A percentile compares a stretch with the other conserved stretches of the same genome.
Conservation (phyloP, 108 stramenopile genomes). For the Tribonema minus region DNA sequence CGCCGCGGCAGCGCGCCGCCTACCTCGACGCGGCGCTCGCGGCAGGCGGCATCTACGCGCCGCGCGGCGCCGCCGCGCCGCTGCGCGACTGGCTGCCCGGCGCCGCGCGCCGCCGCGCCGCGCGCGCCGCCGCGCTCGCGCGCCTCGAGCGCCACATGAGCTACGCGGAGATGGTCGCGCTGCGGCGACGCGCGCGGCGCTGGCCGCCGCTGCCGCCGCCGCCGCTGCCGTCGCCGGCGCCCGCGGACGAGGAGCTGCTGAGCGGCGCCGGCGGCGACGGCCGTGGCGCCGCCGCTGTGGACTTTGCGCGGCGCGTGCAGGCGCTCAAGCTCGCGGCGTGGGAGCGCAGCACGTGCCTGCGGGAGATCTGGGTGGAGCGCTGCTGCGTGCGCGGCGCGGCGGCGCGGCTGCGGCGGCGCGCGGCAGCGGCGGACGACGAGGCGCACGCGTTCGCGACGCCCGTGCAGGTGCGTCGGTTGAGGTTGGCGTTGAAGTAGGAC, state of each 20-base stretch:
- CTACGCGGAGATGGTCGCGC: slow-evolving; percentile 9
- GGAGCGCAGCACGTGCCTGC: slow-evolving; percentile 15
- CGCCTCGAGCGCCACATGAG: slow-evolving; percentile 16
- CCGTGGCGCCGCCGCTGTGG: too few relatives aligned
- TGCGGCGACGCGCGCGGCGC: slow-evolving; percentile 11
- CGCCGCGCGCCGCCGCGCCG: too few relatives aligned
- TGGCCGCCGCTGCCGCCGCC: slow-evolving; percentile 17
- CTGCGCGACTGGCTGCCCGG: too few relatives aligned
- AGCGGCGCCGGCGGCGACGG: too few relatives aligned
- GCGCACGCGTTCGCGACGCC: too few relatives aligned
- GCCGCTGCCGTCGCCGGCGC: background rate
- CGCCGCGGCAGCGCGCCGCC: background rate
- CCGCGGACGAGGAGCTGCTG: slow-evolving; percentile 14
- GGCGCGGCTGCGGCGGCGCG: too few relatives aligned
- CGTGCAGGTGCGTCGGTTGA: too few relatives aligned
- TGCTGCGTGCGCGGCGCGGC: too few relatives aligned
- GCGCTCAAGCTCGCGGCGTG: slow-evolving; percentile 14
- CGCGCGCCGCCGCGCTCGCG: too few relatives aligned
- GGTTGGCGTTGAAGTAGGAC: too few relatives aligned
- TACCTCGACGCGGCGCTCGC: background rate
- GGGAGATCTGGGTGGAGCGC: slow-evolving; percentile 34
- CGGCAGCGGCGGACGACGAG: too few relatives aligned
- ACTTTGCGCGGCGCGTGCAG: slow-evolving; percentile 9
- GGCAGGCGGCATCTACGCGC: background rate
- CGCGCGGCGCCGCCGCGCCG: background rate